Base-by-base conservation (phyloP, 2,329 filamentous ascomycete species). In the Trichoderma sp. region DNA sequence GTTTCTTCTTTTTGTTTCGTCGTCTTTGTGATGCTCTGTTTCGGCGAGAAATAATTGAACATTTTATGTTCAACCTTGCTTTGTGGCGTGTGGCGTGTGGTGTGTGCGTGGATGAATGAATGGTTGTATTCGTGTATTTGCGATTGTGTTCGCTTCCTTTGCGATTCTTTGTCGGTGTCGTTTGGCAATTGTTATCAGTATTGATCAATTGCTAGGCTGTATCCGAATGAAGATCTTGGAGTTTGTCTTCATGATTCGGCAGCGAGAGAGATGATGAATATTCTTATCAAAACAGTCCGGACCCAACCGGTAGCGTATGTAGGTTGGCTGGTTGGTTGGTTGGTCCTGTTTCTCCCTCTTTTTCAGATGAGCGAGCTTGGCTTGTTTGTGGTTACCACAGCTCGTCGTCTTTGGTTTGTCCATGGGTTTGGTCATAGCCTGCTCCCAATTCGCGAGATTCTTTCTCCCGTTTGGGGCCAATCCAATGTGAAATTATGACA, bases 381-480 rank as follows among this genome's bases (percentile, higher is more conserved):
- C 38, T 24, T 27, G 4, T n/a, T 53, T 63, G 2, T 14, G 11
- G 60, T 63, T 56, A 29, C 5, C 21, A 18, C 21, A 27, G 38
- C 29, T 64, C 27, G 59, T 50, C 45, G 24, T 33, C 60, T 63
- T 63, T 4, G 41, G 8, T 27, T 65, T 67, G 24, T 60, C 27
- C 31, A 31, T 45, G 45, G 71, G 41, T 7, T 33, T 56, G 24
- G 71, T 59, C 63, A 45, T 67, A 50, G 27, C 71, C 50, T 74
- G 63, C 63, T 74, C 71, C 71, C 71, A 75, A 69, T 69, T 71
- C 64, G 66, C 12, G 64, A 75, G 64, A 75, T 62, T 75, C 27
- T 50, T 29, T 45, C 56, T 75, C 64, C 14, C 73, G 73, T 75
- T 75, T 75, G 59, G 56, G 73, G 73, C 73, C 73, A 60, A 21